A percentile compares a stretch with the other conserved stretches of the same genome.
Conservation (phyloP, 2,329 filamentous ascomycete genomes). For the Colletotrichum incanum region DNA sequence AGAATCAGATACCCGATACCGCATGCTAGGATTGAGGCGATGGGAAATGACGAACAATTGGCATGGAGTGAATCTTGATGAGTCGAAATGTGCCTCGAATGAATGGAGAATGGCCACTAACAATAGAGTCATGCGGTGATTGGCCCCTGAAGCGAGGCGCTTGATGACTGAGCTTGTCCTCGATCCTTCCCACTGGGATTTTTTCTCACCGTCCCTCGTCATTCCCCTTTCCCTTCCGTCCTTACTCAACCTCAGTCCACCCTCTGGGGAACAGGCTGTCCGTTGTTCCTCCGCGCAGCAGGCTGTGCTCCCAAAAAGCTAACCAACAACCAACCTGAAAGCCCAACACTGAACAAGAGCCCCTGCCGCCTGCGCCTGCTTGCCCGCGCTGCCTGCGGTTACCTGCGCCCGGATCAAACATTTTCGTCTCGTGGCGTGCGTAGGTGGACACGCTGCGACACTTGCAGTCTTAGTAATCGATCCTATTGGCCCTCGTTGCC, state of each 20-base stretch:
- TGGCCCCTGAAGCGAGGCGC: slow-evolving; percentile 18
- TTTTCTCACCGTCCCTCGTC: neutral
- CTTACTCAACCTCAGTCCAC: neutral
- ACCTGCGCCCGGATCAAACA: slow-evolving; percentile 14
- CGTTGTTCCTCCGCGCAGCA: neutral
- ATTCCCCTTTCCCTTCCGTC: neutral
- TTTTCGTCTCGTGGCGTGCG: slow-evolving; percentile 40
- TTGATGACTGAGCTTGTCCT: slow-evolving; percentile 21
- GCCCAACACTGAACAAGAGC: neutral
- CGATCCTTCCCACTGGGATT: neutral
- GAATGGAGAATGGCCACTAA: neutral
- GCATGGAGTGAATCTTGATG: slow-evolving; percentile 17
- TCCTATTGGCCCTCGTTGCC: neutral
- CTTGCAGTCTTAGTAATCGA: slow-evolving; percentile 2
- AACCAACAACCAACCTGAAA: neutral
- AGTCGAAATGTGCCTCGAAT: slow-evolving; percentile 17
- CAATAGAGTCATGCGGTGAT: slow-evolving; percentile 9
- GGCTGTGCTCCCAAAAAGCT: neutral
- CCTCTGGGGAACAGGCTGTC: neutral
- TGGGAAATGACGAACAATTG: slow-evolving; percentile 14
- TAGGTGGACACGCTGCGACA: slow-evolving; percentile 26
- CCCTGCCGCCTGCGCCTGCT: slow-evolving; percentile 1
- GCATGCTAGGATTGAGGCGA: neutral
- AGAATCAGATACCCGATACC: neutral
- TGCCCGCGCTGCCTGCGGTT: neutral